Evolutionary conservation across 2,329 filamentous ascomycete genomes (phyloP).

Genomic region (Cordyceps sp.): DNA sequence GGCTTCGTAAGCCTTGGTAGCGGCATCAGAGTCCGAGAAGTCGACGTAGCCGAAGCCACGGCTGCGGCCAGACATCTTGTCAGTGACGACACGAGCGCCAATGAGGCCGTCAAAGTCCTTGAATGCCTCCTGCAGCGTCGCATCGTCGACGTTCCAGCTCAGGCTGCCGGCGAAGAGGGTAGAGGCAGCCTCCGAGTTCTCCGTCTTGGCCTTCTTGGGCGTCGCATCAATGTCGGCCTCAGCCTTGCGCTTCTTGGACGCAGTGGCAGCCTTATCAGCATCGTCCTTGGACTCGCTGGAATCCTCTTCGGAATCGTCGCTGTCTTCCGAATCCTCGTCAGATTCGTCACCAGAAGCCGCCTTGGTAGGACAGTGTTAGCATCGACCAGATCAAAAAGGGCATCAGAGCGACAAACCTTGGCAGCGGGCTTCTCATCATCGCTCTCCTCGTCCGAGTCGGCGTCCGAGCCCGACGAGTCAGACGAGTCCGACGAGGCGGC

Average conservation of each 20-base stretch:
- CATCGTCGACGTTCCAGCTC: constrained; percentile 80
- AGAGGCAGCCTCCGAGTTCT: constrained; percentile 21
- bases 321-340: constrained; percentile 12
- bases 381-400: background rate
- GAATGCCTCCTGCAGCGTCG: constrained; percentile 67
- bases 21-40: constrained; percentile 52
- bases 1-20: constrained; percentile 53
- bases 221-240: constrained; percentile 31
- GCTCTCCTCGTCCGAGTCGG: constrained; percentile 15
- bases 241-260: constrained; percentile 30
- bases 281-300: constrained; percentile 16
- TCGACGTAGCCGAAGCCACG: constrained; percentile 92
- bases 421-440: constrained; percentile 7
- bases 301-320: constrained; percentile 17
- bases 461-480: constrained; percentile 15
- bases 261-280: constrained; percentile 19
- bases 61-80: constrained; percentile 65
- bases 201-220: constrained; percentile 53
- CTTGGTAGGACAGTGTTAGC: background rate
- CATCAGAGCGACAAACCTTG: constrained; percentile 11
- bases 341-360: constrained; percentile 4
- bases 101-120: constrained; percentile 58
- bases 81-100: constrained; percentile 66
- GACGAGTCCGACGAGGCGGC: constrained; percentile 16
- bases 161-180: constrained; percentile 86